A percentile compares a stretch with the other conserved stretches of the same genome.
Conservation (phyloP, 108 stramenopile genomes). For the Nitzschia sp. region DNA sequence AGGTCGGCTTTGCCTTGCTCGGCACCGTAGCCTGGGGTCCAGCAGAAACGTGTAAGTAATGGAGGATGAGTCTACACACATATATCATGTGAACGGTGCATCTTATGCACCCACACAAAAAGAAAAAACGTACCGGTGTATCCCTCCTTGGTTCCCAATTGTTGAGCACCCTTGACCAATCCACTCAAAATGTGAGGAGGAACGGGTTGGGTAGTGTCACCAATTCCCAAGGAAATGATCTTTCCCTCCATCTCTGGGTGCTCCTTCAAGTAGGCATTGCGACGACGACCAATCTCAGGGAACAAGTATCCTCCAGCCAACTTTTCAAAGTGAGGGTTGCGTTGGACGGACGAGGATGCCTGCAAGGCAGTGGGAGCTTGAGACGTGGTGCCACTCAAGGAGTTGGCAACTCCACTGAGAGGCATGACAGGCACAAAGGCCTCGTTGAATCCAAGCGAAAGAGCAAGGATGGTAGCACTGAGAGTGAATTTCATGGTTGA, state of each 20-base stretch:
- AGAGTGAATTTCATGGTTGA: slow-evolving; percentile 6
- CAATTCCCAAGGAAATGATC: slow-evolving; percentile 94
- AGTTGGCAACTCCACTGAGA: no score
- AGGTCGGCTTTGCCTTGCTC: slow-evolving; percentile 88
- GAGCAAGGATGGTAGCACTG: background rate
- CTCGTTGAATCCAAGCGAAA: background rate
- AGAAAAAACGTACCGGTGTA: slow-evolving; percentile 60
- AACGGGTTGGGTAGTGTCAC: slow-evolving; percentile 97
- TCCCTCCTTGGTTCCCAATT: slow-evolving; percentile 90
- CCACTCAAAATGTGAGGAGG: slow-evolving; percentile 90
- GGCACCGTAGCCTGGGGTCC: slow-evolving; percentile 87
- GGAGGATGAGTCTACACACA: background rate
- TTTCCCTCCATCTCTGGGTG: slow-evolving; percentile 90
- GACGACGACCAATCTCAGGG: slow-evolving; percentile 95
- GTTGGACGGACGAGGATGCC: slow-evolving; percentile 52
- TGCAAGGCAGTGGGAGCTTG: background rate
- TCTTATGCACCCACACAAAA: no score
- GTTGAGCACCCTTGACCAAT: slow-evolving; percentile 78
- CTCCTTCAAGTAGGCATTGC: slow-evolving; percentile 84
- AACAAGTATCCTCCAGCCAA: slow-evolving; percentile 91
- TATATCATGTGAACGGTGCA: no score
- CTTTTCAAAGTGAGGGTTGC: slow-evolving; percentile 91
- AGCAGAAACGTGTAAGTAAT: background rate
- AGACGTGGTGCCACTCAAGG: background rate
- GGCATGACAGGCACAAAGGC: background rate